phyloP scores from a whole-genome alignment of 176 grass and related monocot species.

The Lolium rigidum region DNA sequence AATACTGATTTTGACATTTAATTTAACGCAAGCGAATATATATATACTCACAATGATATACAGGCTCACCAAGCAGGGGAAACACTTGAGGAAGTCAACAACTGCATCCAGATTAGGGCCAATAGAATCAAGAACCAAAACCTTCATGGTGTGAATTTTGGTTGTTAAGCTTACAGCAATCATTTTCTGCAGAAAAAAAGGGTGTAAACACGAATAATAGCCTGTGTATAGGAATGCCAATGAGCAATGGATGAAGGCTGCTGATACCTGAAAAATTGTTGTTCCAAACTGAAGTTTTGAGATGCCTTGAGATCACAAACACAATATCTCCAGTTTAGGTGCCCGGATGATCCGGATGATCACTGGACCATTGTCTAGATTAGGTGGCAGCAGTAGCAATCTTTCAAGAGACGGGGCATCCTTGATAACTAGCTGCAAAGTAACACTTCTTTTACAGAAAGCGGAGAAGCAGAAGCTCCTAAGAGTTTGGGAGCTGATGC shows the following conservation, averaged over 20 bases:
- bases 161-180: neutral
- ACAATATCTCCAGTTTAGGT: neutral
- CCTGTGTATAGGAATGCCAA: neutral
- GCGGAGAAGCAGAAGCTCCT: neutral
- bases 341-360: neutral
- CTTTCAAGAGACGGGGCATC: neutral
- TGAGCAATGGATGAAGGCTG: neutral
- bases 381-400: neutral
- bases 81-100: neutral
- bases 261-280: neutral
- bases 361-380: neutral
- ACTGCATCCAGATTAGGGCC: conserved; percentile 5
- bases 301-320: neutral
- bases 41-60: conserved; percentile 26
- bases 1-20: neutral
- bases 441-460: neutral
- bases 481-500: neutral
- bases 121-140: neutral
- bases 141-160: neutral
- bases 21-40: neutral
- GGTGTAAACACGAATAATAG: neutral
- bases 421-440: neutral
- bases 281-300: neutral
- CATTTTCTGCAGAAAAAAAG: conserved; percentile 1
- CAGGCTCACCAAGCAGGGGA: neutral